Evolutionary conservation across 176 grass and related monocot genomes (phyloP), one percentile per base, ranked within the genome.

Genomic region (Tuctoria greenei): DNA sequence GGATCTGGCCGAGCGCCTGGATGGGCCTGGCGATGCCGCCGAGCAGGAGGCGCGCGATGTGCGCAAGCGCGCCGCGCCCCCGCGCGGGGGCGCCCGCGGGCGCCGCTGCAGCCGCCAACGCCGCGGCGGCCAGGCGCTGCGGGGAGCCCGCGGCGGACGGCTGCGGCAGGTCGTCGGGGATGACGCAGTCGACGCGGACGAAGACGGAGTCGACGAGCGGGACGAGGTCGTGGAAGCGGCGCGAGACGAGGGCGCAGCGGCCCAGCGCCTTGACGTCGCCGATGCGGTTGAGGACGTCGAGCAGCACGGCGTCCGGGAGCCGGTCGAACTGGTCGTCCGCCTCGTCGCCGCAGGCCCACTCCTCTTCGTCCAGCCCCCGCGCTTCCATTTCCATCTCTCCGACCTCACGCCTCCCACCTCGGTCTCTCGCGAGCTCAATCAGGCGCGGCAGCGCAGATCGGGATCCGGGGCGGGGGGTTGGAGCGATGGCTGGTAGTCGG

Each of bases 141-240:
- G 67, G 39, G 38, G 73, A 73, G 67, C 41, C 34, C 4, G 59
- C 64, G 8, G 59, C 64, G 8, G 39, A 18, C 51, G 40, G 27
- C 17, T 38, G 61, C 42, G 25, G 40, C 70, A 65, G 77, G 20
- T 97, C 91, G 75, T 97, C 88, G 7, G 83, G 85, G 60, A 97
- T 91, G 65, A 94, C 91, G 81, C 95, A 97, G 72, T 97, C 95
- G 74, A 97, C 88, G 79, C 84, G 78, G 35, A 97, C 86, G 84
- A 93, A 69, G 81, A 97, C 91, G 71, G 78, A 86, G 84, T 90
- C 86, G 62, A 97, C 91, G 84, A 97, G 91, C 8, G 86, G 88
- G n/a, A 93, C 84, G 51, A 94, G 82, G 58, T 67, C 76, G 67
- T 87, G 84, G 81, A 97, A 97, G 72, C 91, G 91, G 64, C 84